Evolutionary conservation across 176 grass and related monocot genomes (phyloP), one percentile per base, ranked within the genome.

Genomic region (Avena insularis): DNA sequence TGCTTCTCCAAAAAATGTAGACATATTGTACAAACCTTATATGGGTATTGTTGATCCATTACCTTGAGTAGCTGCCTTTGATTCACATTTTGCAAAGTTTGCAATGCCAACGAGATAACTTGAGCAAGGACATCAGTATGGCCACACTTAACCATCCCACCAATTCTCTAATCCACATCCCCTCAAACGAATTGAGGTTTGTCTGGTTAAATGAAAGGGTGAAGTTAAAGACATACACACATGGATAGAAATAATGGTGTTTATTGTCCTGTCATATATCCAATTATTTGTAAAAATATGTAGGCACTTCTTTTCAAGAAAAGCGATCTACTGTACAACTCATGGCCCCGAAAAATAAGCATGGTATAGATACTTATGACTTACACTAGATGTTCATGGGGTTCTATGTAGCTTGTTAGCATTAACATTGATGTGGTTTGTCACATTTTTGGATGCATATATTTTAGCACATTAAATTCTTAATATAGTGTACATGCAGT

Each of bases 41-140:
- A 10, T 35, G 15, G 0, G 27, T 36, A 17, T 4, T 29, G 4
- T 11, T 9, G 17, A 56, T 56, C 4, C 25, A 86, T 90, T 93
- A 96, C 97, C 91, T 97, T 99, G 92, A 78, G 92, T 94, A 78
- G 92, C 93, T 78, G 94, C 90, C 91, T 92, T 91, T 66, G 97
- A 99, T 78, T 99, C 97, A 69, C 94, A 99, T 82, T 99, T 99
- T 47, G 97, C 94, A 81, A 99, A 99, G 87, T 99, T 99, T 74
- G 97, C 94, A 83, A 97, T 97, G 61, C 97, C 97, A 87, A 40
- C 97, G 97, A 75, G 97, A 94, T 40, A 85, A 99, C 94, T 93
- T 99, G 94, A 48, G 94, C 91, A 90, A 99, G 94, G 57, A 99
- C 97, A 94, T 99, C 97, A 71, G 92, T 92, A 48, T 99, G 97